phyloP scores from a whole-genome alignment of 1,284 basidiomycete genomes.

The Volvariella surrecta region DNA sequence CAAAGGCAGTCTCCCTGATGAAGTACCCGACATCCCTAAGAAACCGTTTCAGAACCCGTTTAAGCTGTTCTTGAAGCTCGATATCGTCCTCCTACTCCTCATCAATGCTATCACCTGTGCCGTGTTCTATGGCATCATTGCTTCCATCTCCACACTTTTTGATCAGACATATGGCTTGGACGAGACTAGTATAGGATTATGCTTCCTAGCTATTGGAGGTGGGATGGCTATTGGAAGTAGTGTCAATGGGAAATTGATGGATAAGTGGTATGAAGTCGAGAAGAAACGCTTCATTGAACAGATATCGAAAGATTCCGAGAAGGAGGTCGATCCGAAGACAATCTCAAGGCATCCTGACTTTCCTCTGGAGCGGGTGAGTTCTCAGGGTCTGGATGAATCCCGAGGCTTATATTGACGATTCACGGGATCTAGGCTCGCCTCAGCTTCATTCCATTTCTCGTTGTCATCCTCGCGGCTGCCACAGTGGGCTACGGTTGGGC shows the following conservation, averaged over 20 bases:
- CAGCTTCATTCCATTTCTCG: constrained; percentile 31
- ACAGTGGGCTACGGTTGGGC: constrained; percentile 64
- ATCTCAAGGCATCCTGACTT: no score
- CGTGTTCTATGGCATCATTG: constrained; percentile 56
- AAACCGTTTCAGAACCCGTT: constrained; percentile 41
- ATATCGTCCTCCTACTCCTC: constrained; percentile 55
- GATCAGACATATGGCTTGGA: constrained; percentile 46
- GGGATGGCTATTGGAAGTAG: constrained; percentile 44
- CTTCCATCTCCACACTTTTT: constrained; percentile 61
- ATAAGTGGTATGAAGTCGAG: constrained; percentile 45
- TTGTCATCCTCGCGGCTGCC: constrained; percentile 30
- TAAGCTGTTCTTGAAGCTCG: constrained; percentile 45
- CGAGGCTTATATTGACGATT: no score
- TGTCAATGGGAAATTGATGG: constrained; percentile 42
- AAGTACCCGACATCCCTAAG: constrained; percentile 1
- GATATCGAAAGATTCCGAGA: constrained; percentile 17
- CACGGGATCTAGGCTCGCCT: constrained; percentile 44
- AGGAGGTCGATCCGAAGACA: no score
- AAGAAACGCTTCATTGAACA: no score
- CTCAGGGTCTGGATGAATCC: no score
- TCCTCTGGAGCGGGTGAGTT: no score
- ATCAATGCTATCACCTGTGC: constrained; percentile 52
- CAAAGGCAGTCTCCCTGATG: background rate
- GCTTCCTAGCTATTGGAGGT: constrained; percentile 59
- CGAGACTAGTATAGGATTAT: constrained; percentile 60